Evolutionary conservation across 495 filamentous ascomycete species (phyloP), one percentile per base, ranked within the genome.

Genomic region (Tuber umbilicatum): DNA sequence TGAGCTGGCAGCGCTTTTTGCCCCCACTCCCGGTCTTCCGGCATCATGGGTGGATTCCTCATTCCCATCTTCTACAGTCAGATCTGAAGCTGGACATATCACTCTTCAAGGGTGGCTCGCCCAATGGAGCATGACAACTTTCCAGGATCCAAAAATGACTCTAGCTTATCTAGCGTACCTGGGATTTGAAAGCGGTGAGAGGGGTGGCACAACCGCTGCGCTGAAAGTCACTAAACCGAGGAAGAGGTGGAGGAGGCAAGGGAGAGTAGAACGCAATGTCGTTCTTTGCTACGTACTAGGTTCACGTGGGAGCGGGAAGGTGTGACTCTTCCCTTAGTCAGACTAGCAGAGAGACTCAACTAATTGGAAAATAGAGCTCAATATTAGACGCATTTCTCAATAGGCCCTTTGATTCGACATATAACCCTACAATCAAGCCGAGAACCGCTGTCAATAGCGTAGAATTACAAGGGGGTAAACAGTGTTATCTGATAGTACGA

Each of bases 101-200:
- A 99, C 95, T 5, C 87, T 98, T 2, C 95, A 99, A 83, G 95
- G 95, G 6, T 99, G 95, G 95, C 88, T 99, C 27, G 96, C 95
- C 6, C 95, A 99, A 78, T 99, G 95, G 95, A 97, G 93, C 83
- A 99, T 99, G 95, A 99, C 96, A 0, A 99, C 95, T 2, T 99
- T 98, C 80, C 88, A 94, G 70, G 93, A 95, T 42, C 94, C 96
- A 23, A 94, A 93, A 82, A 98, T 93, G 0, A 98, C 95, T 0
- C 85, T 99, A 2, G 92, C 94, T 76, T 99, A 99, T 81, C 88
- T 99, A 16, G 96, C 95, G 10, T 98, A 97, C 80, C 89, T 99
- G 2, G 95, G 95, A 16, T 99, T 97, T 81, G 92, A 93, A 78
- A 79, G 76, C 45, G 76, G 73, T 2, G 76, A 73, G 42, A 87